Conservation (phyloP, 768 basidiomycete species). For the Boletus barrowsii region DNA sequence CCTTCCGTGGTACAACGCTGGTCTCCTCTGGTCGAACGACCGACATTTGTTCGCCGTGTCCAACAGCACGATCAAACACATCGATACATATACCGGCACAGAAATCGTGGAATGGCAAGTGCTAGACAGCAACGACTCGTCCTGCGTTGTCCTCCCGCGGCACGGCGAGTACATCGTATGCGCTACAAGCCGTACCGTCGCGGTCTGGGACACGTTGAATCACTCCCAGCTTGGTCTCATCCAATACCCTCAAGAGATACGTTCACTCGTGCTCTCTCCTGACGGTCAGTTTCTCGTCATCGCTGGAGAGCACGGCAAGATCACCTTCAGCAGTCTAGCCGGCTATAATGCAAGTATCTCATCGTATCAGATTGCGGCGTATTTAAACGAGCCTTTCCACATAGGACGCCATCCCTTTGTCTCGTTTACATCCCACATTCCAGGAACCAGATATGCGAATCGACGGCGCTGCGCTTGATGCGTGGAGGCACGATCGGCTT, state of each 20-base stretch:
- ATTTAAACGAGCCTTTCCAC: too few species aligned
- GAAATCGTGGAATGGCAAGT: not conserved
- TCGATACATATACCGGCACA: constrained; percentile 7
- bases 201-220: constrained; percentile 1
- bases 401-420: not conserved
- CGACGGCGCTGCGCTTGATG: not conserved
- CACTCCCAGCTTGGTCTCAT: not conserved
- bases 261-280: not conserved
- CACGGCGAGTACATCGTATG: constrained; percentile 2
- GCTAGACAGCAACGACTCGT: not conserved
- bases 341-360: not conserved
- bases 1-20: not conserved
- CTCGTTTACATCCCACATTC: not conserved
- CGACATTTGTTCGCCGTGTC: not conserved
- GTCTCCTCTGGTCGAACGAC: constrained; percentile 5
- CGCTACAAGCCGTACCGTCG: not conserved
- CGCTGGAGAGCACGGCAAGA: not conserved
- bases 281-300: not conserved
- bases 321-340: not conserved
- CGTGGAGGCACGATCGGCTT: not conserved
- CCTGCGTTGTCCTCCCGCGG: not conserved
- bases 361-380: too few species aligned
- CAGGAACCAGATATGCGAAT: not conserved
- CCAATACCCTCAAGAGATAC: not conserved
- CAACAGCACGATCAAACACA: not conserved